Evolutionary conservation across 805 yeast species (phyloP), one percentile per base, ranked within the genome.

Genomic region (Ogataea populi-albae): DNA sequence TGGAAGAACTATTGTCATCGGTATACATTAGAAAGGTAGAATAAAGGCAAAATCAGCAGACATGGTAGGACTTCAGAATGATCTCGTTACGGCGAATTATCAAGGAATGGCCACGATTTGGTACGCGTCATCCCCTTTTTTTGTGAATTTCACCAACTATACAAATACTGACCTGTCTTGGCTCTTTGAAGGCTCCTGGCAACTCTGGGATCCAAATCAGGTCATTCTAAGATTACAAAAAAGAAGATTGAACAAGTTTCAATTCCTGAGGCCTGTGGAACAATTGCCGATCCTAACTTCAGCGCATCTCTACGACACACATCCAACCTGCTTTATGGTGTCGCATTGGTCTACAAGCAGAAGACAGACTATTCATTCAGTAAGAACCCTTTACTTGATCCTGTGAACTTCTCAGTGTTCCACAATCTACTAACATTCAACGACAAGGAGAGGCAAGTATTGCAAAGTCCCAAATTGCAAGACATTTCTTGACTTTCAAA

Each of bases 321-420:
- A 0, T 69, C 79, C 0, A 66, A 55, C 32, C 52, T 77, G 7
- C 49, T 77, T 37, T 65, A 69, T 45, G 82, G 82, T 0, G 57
- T 73, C 1, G 58, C 75, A 1, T 43, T 77, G 29, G 60, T 69
- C 18, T 73, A 71, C 50, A 71, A 64, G 38, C 69, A 71, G 18
- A 73, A 79, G 49, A 65, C 72, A 0, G 68, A 66, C 3, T 68
- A 67, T 45, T 65, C 71, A 43, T 64, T 62, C 43, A 49, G 59
- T 48, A 43, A 40, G 60, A 47, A 21, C 15, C 15, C 8, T 12
- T n/a, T n/a, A n/a, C n/a, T n/a, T n/a, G n/a, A n/a, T n/a, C n/a
- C n/a, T n/a, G n/a, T n/a, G n/a, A n/a, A n/a, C n/a, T n/a, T n/a
- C n/a, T n/a, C n/a, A n/a, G n/a, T n/a, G n/a, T n/a, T n/a, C n/a